A percentile compares a stretch with the other conserved stretches of the same genome.
These are phyloP conservation scores for Puccinia polysora DNA, from an alignment of 1,284 basidiomycete species.

Conservation along the genomic window DNA sequence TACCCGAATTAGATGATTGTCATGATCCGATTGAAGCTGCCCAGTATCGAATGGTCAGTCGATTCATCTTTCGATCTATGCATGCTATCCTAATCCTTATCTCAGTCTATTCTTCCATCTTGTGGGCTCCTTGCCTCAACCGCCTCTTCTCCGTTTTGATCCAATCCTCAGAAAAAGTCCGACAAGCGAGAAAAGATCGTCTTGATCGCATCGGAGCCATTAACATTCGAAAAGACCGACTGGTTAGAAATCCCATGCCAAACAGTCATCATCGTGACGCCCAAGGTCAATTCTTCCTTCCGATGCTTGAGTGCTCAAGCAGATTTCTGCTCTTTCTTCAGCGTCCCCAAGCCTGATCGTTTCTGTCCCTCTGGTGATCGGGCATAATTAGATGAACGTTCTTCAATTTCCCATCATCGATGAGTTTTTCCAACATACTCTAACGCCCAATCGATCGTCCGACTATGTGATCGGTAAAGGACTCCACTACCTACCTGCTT, in stretches of 20 bases:
- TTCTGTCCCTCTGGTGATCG: background rate
- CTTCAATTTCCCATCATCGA: constrained; percentile 90
- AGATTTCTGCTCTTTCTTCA: too few species aligned
- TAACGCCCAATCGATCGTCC: constrained; percentile 21
- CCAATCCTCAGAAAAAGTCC: constrained; percentile 62
- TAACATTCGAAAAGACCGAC: constrained; percentile 76
- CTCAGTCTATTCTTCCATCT: background rate
- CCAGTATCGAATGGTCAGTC: constrained; percentile 67
- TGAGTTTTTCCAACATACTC: constrained; percentile 62
- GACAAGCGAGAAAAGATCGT: constrained; percentile 76
- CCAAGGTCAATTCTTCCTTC: constrained; percentile 55
- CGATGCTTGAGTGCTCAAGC: constrained; percentile 55
- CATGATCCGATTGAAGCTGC: constrained; percentile 57
- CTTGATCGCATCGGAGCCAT: constrained; percentile 69
- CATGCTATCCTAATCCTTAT: background rate
- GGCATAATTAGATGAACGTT: constrained; percentile 73
- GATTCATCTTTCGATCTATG: background rate
- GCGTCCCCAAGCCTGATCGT: background rate
- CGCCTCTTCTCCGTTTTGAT: background rate
- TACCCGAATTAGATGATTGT: constrained; percentile 65
- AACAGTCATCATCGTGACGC: constrained; percentile 53
- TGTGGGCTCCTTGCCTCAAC: background rate
- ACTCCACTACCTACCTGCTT: constrained; percentile 20
- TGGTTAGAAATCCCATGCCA: constrained; percentile 57
- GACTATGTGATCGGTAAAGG: constrained; percentile 38